A percentile compares a stretch with the other conserved stretches of the same genome.
Conservation (phyloP, 1,284 basidiomycete species). For the Malassezia restricta region DNA sequence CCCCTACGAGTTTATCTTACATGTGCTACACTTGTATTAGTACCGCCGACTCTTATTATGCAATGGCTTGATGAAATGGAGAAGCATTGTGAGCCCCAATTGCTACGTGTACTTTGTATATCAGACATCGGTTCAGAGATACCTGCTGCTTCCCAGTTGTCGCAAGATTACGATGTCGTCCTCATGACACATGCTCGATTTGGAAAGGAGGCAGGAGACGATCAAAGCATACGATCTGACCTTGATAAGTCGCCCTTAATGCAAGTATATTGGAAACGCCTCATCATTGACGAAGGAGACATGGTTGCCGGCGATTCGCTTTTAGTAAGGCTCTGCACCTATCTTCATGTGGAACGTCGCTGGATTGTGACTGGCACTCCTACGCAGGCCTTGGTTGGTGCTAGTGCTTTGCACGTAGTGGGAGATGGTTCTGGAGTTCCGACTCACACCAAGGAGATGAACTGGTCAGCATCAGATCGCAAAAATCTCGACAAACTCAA, state of each 20-base stretch:
- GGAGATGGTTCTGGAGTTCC: background rate
- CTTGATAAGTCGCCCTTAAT: constrained; percentile 13
- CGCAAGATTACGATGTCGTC: constrained; percentile 18
- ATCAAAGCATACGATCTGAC: constrained; percentile 7
- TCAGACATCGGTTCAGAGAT: constrained; percentile 5
- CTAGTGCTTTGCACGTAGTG: background rate
- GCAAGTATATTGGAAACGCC: constrained; percentile 15
- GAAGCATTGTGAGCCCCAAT: constrained; percentile 13
- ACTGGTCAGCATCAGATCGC: constrained; percentile 13
- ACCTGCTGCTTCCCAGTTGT: constrained; percentile 5
- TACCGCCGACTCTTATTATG: constrained; percentile 15
- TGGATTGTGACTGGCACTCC: constrained; percentile 25
- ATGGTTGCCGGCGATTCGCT: constrained; percentile 15
- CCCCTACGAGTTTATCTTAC: constrained; percentile 16
- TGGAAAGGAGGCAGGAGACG: constrained; percentile 18
- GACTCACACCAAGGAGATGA: background rate
- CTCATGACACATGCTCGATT: constrained; percentile 17
- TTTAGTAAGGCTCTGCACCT: constrained; percentile 15
- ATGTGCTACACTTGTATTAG: constrained; percentile 17
- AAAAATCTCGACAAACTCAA: constrained; percentile 18
- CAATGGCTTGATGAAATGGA: constrained; percentile 20
- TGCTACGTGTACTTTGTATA: constrained; percentile 11
- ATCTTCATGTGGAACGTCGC: constrained; percentile 16
- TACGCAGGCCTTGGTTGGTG: constrained; percentile 8
- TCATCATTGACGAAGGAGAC: constrained; percentile 22